phyloP scores from a whole-genome alignment of 1,139 yeast genomes.

The Taphrina deformans region DNA sequence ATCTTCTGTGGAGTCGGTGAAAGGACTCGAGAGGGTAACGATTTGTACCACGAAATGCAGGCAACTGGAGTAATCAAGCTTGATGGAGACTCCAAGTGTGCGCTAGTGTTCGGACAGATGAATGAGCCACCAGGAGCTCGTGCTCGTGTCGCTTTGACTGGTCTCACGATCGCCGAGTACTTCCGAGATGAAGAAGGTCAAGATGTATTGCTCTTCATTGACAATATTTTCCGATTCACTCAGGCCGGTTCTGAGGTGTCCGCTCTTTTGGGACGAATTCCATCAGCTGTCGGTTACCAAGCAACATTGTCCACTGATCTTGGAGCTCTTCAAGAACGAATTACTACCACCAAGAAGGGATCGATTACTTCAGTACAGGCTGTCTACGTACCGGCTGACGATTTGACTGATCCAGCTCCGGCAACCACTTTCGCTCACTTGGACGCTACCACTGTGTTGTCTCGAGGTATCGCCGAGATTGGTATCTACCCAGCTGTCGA shows the following conservation, averaged over 20 bases:
- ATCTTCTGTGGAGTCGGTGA: conserved; percentile 99
- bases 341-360: conserved; percentile 99
- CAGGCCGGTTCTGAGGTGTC: conserved; percentile 99
- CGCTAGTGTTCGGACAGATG: conserved; percentile 99
- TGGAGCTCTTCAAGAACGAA: conserved; percentile 99
- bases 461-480: conserved; percentile 98
- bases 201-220: conserved; percentile 98
- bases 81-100: conserved; percentile 99
- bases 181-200: conserved; percentile 99
- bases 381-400: conserved; percentile 99
- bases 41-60: conserved; percentile 99
- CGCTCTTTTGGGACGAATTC: conserved; percentile 99
- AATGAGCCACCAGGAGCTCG: conserved; percentile 99
- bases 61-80: conserved; percentile 99
- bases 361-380: conserved; percentile 99
- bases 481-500: conserved; percentile 99
- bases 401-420: conserved; percentile 99
- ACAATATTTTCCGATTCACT: conserved; percentile 99
- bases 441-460: conserved; percentile 99
- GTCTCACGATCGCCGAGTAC: conserved; percentile 99
- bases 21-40: conserved; percentile 99
- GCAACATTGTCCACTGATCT: conserved; percentile 99
- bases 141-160: conserved; percentile 99
- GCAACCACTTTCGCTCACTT: conserved; percentile 99
- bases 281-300: conserved; percentile 99